phyloP scores from a whole-genome alignment of 768 basidiomycete species.

The Pholiota microspora region DNA sequence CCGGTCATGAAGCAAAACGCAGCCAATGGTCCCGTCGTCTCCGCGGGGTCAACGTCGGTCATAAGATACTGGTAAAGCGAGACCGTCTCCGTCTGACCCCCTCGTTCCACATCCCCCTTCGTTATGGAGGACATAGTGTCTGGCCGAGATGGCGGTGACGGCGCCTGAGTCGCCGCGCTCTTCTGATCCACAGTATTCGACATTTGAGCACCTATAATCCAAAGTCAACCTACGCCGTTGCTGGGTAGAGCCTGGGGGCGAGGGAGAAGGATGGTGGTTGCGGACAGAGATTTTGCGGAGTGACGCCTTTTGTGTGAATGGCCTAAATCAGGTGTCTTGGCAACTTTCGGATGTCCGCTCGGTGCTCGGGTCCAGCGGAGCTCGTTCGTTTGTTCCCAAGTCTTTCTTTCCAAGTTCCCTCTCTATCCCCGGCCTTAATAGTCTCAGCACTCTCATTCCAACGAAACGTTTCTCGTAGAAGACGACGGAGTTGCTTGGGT shows the following conservation, averaged over 20 bases:
- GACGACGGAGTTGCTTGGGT: neutral
- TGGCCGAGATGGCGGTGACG: neutral
- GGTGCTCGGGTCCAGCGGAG: slow-evolving; percentile 14
- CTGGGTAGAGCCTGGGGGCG: neutral
- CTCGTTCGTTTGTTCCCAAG: slow-evolving; percentile 1
- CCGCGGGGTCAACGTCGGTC: slow-evolving; percentile 50
- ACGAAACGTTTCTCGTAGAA: neutral
- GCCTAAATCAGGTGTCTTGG: slow-evolving; percentile 16
- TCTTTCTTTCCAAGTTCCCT: no score
- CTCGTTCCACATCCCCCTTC: slow-evolving; percentile 20
- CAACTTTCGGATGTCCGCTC: slow-evolving; percentile 21
- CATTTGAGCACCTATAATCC: no score
- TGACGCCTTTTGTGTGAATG: slow-evolving; percentile 10
- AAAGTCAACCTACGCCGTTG: neutral
- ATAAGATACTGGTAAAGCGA: slow-evolving; percentile 41
- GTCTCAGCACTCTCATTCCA: neutral
- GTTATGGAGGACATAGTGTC: neutral
- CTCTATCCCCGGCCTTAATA: slow-evolving; percentile 16
- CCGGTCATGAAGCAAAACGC: slow-evolving; percentile 81
- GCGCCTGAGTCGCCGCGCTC: neutral
- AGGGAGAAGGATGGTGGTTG: neutral
- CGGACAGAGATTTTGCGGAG: slow-evolving; percentile 7
- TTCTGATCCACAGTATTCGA: neutral
- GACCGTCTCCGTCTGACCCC: neutral
- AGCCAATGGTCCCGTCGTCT: slow-evolving; percentile 51